phyloP scores from a whole-genome alignment of 2,329 filamentous ascomycete genomes.

The Fusarium continuum region DNA sequence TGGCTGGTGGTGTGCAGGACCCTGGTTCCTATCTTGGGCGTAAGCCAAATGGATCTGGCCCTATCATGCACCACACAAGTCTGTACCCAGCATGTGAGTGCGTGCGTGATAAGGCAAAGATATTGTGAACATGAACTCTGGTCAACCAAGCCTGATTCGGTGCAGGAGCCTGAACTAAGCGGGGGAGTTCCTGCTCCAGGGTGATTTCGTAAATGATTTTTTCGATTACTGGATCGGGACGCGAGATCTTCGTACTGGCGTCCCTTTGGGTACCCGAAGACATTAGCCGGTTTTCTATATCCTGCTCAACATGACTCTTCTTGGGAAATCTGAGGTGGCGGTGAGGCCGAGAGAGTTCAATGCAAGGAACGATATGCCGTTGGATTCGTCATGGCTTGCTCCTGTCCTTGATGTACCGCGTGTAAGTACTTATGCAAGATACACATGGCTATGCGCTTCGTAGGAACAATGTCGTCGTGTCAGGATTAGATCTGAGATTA shows the following conservation, averaged over 20 bases:
- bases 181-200: no score
- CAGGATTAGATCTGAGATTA: background rate
- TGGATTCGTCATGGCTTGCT: background rate
- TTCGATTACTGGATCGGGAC: background rate
- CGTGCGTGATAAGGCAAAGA: conserved; percentile 30
- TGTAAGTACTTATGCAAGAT: background rate
- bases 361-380: conserved; percentile 8
- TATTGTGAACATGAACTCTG: conserved; percentile 22
- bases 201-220: background rate
- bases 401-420: background rate
- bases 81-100: conserved; percentile 13
- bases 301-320: background rate
- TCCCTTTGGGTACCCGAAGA: background rate
- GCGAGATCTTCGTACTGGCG: conserved; percentile 9
- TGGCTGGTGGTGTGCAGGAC: conserved; percentile 29
- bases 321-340: conserved; percentile 12
- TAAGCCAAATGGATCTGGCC: conserved; percentile 2
- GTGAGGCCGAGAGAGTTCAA: conserved; percentile 3
- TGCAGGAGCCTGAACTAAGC: background rate
- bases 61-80: conserved; percentile 13
- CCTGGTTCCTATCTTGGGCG: conserved; percentile 9
- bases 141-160: conserved; percentile 9
- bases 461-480: background rate
- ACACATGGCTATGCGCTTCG: background rate
- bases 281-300: background rate